Evolutionary conservation across 2,329 filamentous ascomycete genomes (phyloP), one percentile per base, ranked within the genome.

Genomic region (Raffaelea albimanens): DNA sequence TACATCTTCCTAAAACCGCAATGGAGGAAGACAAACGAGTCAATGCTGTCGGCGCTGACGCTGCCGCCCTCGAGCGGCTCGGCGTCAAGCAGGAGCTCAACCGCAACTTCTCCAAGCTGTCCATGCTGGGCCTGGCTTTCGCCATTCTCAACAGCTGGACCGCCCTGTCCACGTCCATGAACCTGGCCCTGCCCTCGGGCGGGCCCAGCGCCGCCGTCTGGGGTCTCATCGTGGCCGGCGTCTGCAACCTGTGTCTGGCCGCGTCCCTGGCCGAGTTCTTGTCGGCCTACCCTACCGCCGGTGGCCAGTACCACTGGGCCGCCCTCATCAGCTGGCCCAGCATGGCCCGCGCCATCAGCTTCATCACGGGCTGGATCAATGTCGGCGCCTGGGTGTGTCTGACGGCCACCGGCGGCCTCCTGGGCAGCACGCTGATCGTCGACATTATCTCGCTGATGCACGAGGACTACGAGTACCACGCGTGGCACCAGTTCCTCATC

Each of bases 401-500:
- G 46, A 80, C 78, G 4, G 83, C 83, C 8, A 84, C 82, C 0
- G 83, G 78, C 16, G 81, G 82, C 2, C 68, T 86, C 20, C 70
- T 87, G 5, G 82, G 79, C 13, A 83, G 78, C 55, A 75, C 82
- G 52, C 74, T 87, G 52, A 74, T 87, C 44, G 59, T 84, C 22
- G 79, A 82, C 47, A 72, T 84, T 40, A 80, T 86, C 45, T 69
- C 74, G 2, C 65, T 87, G 33, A 74, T 80, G 61, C 66, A 82
- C 53, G 67, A 76, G 0, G 66, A 60, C 44, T 87, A 82, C 57
- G 66, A 70, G 20, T 50, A 75, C 2, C 62, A 82, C 57, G 58
- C 76, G 3, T 87, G 83, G 80, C 83, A 88, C 56, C 80, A 85
- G 53, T 87, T 87, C 61, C 66, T 87, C 23, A 81, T 87, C 43